Percentiles rank a stretch among this genome's conserved stretches.
Conservation (phyloP, 352 stramenopile species). For the Ophiocytium majus region DNA sequence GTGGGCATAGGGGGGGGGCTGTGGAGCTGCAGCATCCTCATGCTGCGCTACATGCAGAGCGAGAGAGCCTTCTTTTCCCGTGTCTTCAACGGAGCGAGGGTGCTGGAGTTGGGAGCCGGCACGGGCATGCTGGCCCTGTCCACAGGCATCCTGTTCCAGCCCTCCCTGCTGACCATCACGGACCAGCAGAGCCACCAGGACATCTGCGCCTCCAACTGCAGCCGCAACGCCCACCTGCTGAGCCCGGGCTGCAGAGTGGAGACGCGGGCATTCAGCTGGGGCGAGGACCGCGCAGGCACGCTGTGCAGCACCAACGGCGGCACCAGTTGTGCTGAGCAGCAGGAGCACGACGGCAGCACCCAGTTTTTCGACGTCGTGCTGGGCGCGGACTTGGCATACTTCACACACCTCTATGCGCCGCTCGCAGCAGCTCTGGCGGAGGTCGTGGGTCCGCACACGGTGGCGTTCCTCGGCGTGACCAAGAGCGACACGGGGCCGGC, state of each 20-base stretch:
- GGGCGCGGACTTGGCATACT: conserved; percentile 45
- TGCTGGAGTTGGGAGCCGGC: conserved; percentile 43
- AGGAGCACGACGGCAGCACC: neutral
- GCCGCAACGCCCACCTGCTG: neutral
- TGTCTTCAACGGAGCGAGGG: conserved; percentile 31
- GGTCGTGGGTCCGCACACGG: neutral
- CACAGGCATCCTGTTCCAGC: neutral
- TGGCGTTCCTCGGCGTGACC: neutral
- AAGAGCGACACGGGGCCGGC: neutral
- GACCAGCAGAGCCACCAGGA: neutral
- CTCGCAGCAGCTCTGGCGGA: conserved; percentile 19
- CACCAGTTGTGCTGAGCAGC: conserved; percentile 10
- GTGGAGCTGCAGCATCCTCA: conserved; percentile 42
- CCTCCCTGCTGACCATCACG: neutral
- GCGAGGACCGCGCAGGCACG: neutral
- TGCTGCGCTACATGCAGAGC: conserved; percentile 31
- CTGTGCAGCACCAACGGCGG: too few relatives aligned
- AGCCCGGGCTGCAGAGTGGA: neutral
- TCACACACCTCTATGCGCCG: conserved; percentile 39
- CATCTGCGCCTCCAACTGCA: neutral
- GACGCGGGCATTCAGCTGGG: neutral
- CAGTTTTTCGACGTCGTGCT: conserved; percentile 51
- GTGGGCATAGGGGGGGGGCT: conserved; percentile 46
- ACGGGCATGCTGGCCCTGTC: conserved; percentile 34
- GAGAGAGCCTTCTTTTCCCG: conserved; percentile 35